A percentile compares a stretch with the other conserved stretches of the same genome.
These are phyloP conservation scores for Tilletia setariae DNA, from an alignment of 1,284 basidiomycete genomes.

Conservation along the genomic window DNA sequence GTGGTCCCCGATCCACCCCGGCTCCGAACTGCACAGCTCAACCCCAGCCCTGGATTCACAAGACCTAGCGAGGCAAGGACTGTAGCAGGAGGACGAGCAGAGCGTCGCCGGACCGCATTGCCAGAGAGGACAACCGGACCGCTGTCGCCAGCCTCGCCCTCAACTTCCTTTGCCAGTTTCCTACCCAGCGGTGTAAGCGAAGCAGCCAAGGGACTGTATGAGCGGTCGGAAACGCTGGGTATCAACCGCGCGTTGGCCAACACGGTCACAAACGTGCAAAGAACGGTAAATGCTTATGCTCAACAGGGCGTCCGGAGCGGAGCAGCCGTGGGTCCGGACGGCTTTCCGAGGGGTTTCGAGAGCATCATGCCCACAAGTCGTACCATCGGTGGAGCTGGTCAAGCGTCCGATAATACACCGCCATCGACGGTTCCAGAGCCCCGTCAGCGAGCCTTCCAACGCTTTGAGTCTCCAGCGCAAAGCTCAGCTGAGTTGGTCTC, in stretches of 20 bases:
- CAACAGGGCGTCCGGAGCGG: slow-evolving; percentile 15
- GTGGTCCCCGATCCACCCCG: neutral
- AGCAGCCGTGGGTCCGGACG: neutral
- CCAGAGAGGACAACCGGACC: neutral
- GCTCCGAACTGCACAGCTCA: neutral
- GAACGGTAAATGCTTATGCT: slow-evolving; percentile 27
- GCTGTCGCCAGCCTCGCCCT: neutral
- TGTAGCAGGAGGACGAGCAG: neutral
- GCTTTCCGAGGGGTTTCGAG: slow-evolving; percentile 2
- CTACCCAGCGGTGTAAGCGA: slow-evolving; percentile 41
- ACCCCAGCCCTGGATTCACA: neutral
- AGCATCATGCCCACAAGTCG: neutral
- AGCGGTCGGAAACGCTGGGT: slow-evolving; percentile 26
- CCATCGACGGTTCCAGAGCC: neutral
- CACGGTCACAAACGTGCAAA: slow-evolving; percentile 36
- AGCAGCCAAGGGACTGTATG: slow-evolving; percentile 41
- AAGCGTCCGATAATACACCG: neutral
- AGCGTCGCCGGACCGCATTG: slow-evolving; percentile 9
- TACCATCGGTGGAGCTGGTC: neutral
- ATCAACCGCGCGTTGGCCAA: slow-evolving; percentile 31
- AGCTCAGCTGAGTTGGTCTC: too few species aligned
- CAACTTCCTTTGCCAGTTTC: slow-evolving; percentile 23
- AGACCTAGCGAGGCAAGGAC: neutral
- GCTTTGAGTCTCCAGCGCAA: neutral
- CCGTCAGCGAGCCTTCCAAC: neutral